Evolutionary conservation across 306 rosid species (phyloP).

Genomic region (Cyclanthera cordifolia): DNA sequence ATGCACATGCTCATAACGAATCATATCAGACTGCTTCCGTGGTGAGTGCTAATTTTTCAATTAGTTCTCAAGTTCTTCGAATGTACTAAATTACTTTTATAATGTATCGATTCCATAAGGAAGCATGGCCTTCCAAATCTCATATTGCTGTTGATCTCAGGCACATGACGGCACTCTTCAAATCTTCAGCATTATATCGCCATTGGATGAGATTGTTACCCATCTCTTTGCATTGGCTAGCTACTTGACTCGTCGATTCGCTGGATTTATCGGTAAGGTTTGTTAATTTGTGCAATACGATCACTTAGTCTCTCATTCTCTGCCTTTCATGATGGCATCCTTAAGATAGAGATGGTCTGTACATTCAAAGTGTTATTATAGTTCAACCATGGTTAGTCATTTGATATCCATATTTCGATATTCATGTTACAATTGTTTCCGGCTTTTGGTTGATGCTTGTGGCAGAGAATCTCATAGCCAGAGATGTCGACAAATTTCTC

Average conservation of each 20-base stretch:
- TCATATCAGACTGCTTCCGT: slow-evolving; percentile 17
- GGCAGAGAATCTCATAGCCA: slow-evolving; percentile 58
- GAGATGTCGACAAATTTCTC: slow-evolving; percentile 33
- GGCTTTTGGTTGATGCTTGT: slow-evolving; percentile 16
- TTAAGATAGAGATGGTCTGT: background rate
- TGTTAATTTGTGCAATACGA: background rate
- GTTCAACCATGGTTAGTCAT: background rate
- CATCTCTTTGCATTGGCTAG: slow-evolving; percentile 35
- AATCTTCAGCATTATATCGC: slow-evolving; percentile 18
- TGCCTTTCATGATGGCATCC: background rate
- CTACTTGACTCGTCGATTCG: slow-evolving; percentile 34
- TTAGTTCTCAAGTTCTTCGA: background rate
- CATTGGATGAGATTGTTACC: slow-evolving; percentile 41
- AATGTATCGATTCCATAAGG: background rate
- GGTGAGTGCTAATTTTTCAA: slow-evolving; percentile 18
- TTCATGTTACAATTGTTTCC: slow-evolving; percentile 8
- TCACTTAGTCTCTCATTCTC: background rate
- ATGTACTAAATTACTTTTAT: background rate
- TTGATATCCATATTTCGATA: background rate
- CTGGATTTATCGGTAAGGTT: slow-evolving; percentile 42
- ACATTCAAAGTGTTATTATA: background rate
- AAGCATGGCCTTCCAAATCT: slow-evolving; percentile 12
- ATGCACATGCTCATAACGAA: slow-evolving; percentile 16
- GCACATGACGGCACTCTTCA: slow-evolving; percentile 22
- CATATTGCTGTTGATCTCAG: slow-evolving; percentile 25